A percentile compares a stretch with the other conserved stretches of the same genome.
phyloP scores from a whole-genome alignment of 2,329 filamentous ascomycete species.

The Exophiala xenobiotica region DNA sequence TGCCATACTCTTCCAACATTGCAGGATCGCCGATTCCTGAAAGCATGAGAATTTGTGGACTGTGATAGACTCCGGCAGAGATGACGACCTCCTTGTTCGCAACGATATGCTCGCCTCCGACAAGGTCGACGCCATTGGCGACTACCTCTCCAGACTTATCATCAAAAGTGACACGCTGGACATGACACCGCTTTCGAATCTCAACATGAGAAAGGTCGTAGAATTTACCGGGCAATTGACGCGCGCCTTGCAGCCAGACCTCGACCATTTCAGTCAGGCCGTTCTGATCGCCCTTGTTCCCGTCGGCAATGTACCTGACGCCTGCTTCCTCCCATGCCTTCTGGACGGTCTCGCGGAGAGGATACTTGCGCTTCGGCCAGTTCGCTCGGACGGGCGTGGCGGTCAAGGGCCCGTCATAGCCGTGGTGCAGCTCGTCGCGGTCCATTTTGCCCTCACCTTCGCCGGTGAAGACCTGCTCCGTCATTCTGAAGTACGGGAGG shows the following conservation, averaged over 20 bases:
- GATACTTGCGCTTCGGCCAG: conserved; percentile 33
- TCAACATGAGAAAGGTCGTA: conserved; percentile 13
- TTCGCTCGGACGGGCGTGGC: conserved; percentile 6
- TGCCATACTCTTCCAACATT: conserved; percentile 34
- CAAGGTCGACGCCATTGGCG: conserved; percentile 34
- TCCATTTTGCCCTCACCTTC: not conserved
- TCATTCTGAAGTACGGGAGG: conserved; percentile 47
- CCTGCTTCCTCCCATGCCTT: conserved; percentile 42
- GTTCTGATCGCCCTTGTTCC: conserved; percentile 33
- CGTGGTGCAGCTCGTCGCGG: conserved; percentile 15
- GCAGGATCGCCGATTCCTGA: conserved; percentile 36
- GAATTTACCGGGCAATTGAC: conserved; percentile 33
- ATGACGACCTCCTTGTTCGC: conserved; percentile 46
- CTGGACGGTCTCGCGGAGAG: conserved; percentile 38
- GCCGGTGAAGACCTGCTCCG: conserved; percentile 34
- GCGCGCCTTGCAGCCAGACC: conserved; percentile 32
- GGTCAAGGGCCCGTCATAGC: conserved; percentile 13
- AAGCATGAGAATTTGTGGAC: conserved; percentile 40
- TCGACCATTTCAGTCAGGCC: conserved; percentile 36
- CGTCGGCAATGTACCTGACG: conserved; percentile 30
- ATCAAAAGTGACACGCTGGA: conserved; percentile 28
- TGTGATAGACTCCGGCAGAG: conserved; percentile 45
- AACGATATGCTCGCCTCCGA: conserved; percentile 20
- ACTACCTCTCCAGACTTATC: not conserved
- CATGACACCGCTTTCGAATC: conserved; percentile 29